Evolutionary conservation across 169 alveolate species (phyloP).

Genomic region (Plasmodium gallinaceum): DNA sequence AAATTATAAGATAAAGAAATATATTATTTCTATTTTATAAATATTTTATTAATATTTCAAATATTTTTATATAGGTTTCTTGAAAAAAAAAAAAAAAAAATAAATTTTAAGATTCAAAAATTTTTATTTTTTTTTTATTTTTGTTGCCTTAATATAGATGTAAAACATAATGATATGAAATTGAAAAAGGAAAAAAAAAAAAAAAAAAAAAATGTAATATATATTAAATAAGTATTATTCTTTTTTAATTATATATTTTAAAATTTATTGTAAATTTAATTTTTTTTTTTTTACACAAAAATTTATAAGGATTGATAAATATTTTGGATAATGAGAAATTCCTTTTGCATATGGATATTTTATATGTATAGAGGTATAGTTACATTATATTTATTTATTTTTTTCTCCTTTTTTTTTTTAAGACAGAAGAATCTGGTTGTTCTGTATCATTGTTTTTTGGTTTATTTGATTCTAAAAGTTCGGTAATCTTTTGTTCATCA

Average conservation of each 20-base stretch:
- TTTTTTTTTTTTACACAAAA: neutral
- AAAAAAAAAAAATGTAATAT: conserved; percentile 8
- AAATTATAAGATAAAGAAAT: too few relatives aligned
- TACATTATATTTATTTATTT: neutral
- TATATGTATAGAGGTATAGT: too few relatives aligned
- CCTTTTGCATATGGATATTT: too few relatives aligned
- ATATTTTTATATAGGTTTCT: too few relatives aligned
- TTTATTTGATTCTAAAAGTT: neutral
- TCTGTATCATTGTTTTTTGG: conserved; percentile 28
- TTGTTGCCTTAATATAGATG: neutral
- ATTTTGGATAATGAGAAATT: too few relatives aligned
- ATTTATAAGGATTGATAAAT: neutral
- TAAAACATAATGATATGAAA: neutral
- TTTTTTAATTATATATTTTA: neutral
- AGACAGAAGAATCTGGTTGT: conserved; percentile 29
- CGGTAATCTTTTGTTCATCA: neutral
- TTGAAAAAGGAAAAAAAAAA: conserved; percentile 3
- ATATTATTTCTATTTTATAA: too few relatives aligned
- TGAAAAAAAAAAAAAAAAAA: neutral
- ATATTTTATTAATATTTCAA: too few relatives aligned
- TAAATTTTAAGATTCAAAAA: neutral
- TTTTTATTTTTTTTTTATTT: neutral
- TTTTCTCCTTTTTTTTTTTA: conserved; percentile 51
- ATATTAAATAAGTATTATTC: neutral
- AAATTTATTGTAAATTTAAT: neutral